Base-by-base conservation (phyloP, 345 rosid genomes). In the Toxicodendron radicans region DNA sequence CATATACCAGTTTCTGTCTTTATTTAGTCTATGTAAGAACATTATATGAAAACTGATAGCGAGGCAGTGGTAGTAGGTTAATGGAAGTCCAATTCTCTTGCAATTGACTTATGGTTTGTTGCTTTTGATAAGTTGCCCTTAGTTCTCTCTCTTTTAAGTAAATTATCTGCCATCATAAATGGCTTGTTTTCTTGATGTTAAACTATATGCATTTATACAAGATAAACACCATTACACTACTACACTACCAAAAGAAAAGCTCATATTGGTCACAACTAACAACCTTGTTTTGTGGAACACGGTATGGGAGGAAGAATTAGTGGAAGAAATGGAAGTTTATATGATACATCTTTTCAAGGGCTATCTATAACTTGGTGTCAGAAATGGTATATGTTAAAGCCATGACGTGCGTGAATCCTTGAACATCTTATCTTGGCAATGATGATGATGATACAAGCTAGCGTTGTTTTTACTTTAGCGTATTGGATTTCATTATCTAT, bases 1-100 rank as follows among this genome's bases (percentile, higher is more conserved):
- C 1, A 85, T 77, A 27, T 68, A 11, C 41, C 64, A 35, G 33
- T 32, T 62, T 61, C 38, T 35, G 7, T 17, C 41, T 46, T 23
- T 13, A 61, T 24, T 68, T 62, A 2, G 63, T 78, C 13, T 59
- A 5, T 66, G 38, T 56, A 41, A 48, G 46, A 18, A 21, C 52
- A 51, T 58, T 17, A 35, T 51, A 59, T 21, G 21, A 48, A 63
- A 30, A 41, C 60, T 56, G 61, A 49, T 7, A 17, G n/a, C 7
- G n/a, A 58, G 68, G 66, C 14, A 14, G 10, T 63, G 64, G 14
- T 63, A 27, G 68, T 59, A 46, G 48, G 61, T 27, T 69, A 48
- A 6, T 1, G 0, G 54, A 65, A 46, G 53, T 48, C 46, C 41
- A 30, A 45, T 21, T 51, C 45, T 18, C 3, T 41, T n/a, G 3